phyloP scores from a whole-genome alignment of 2,329 filamentous ascomycete species.

The Bipolaris victoriae region DNA sequence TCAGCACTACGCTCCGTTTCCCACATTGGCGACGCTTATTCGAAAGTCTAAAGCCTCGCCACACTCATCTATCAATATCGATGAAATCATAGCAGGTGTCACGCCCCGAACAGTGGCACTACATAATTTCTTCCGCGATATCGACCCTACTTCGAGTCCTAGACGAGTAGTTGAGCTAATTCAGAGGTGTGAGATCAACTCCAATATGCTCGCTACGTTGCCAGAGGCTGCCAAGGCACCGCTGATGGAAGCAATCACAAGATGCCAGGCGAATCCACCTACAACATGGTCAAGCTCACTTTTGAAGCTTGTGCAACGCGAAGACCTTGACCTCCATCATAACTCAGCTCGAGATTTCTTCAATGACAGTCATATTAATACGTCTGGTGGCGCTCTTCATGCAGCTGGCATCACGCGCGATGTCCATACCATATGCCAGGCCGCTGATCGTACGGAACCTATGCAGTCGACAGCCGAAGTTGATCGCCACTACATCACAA shows the following conservation, averaged over 20 bases:
- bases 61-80: constrained; percentile 46
- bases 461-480: constrained; percentile 82
- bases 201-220: constrained; percentile 75
- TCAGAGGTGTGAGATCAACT: constrained; percentile 70
- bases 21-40: constrained; percentile 47
- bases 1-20: constrained; percentile 42
- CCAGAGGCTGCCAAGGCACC: constrained; percentile 84
- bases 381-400: constrained; percentile 22
- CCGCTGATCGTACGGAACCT: constrained; percentile 66
- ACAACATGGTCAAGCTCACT: constrained; percentile 74
- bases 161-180: constrained; percentile 75
- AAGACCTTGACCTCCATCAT: constrained; percentile 68
- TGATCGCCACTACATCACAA: constrained; percentile 80
- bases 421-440: constrained; percentile 76
- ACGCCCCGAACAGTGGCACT: constrained; percentile 69
- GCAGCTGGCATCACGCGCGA: constrained; percentile 59
- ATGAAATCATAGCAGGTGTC: constrained; percentile 40
- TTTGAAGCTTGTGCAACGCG: constrained; percentile 77
- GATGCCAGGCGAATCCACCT: constrained; percentile 82
- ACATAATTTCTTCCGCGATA: constrained; percentile 67
- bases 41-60: constrained; percentile 47
- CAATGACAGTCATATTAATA: constrained; percentile 34
- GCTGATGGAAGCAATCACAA: constrained; percentile 81
- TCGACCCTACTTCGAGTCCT: constrained; percentile 50
- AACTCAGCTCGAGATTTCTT: constrained; percentile 25